Evolutionary conservation across 306 rosid genomes (phyloP).

Genomic region (Rosa multiflora): DNA sequence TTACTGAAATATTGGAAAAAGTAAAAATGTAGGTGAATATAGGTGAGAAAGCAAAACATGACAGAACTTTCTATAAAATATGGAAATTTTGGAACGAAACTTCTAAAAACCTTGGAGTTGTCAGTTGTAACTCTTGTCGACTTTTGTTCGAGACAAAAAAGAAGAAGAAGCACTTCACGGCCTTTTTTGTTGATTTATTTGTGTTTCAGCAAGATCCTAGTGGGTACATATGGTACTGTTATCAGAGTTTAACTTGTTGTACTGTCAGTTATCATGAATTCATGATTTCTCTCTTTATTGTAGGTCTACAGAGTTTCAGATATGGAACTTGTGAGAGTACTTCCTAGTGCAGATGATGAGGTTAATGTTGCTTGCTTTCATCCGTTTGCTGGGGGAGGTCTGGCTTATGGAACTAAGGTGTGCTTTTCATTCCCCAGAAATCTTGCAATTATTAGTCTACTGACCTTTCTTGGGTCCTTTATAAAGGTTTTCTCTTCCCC

Average conservation of each 20-base stretch:
- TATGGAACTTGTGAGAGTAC: slow-evolving; percentile 96
- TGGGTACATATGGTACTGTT: neutral
- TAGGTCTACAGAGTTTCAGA: slow-evolving; percentile 95
- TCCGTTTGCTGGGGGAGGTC: slow-evolving; percentile 94
- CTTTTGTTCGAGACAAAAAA: neutral
- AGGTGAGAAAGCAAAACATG: neutral
- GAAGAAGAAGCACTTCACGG: neutral
- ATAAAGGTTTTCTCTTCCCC: neutral
- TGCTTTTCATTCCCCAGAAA: slow-evolving; percentile 14
- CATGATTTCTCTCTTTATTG: slow-evolving; percentile 16
- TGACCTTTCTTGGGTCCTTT: neutral
- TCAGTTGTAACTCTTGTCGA: neutral
- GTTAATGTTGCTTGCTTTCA: slow-evolving; percentile 99
- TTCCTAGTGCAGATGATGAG: slow-evolving; percentile 99
- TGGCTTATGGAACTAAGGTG: slow-evolving; percentile 97
- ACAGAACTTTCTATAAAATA: neutral
- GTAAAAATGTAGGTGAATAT: neutral
- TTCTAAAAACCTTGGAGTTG: neutral
- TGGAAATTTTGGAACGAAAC: neutral
- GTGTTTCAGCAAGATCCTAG: neutral
- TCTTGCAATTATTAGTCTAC: neutral
- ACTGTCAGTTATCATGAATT: neutral
- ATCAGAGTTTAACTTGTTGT: neutral
- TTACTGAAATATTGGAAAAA: neutral
- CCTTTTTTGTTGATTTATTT: neutral